Base-by-base conservation (phyloP, 768 basidiomycete species). In the Rhizopogon sp. region DNA sequence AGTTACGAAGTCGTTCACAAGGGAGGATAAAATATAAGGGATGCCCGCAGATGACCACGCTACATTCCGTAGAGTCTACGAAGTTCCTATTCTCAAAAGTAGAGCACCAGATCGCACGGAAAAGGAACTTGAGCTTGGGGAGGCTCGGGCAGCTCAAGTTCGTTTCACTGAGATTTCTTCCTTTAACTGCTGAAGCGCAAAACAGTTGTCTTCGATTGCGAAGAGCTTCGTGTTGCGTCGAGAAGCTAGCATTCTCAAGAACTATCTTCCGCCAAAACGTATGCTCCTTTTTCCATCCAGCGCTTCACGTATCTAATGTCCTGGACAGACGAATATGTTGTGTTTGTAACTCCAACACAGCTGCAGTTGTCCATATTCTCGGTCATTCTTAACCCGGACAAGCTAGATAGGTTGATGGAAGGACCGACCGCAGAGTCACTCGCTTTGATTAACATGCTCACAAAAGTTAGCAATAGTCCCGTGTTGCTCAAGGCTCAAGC, bases 381-480 rank as follows among this genome's bases (percentile, higher is more conserved):
- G 9, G 83, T 78, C 42, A 84, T 98, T 10, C 79, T 99, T 6
- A 77, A 83, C 29, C 84, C 86, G 0, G 82, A 85, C 50, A 82
- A 82, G 55, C 69, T 94, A 28, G 82, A 87, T 56, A 78, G 80
- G 47, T 72, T 95, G 6, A 79, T 87, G 28, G 78, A 85, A 60
- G 81, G 84, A 49, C 83, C 83, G 1, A 89, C 86, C 0, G 86
- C 86, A 0, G 85, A 89, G 60, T 87, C 90, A 2, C 79, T 95
- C 17, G 86, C 87, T 16, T 66, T 95, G 25, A 91, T 98, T 60
- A 84, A 81, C 53, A 76, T 83, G 55, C 77, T 97, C 35, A 89
- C 87, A 11, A 97, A 98, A 77, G 80, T 98, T 58, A 93, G 90
- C 75, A 98, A 90, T 65, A 94, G 92, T 61, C 96, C 96, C 0